Evolutionary conservation across 768 basidiomycete genomes (phyloP).

Genomic region (Daedaleopsis sinensis): DNA sequence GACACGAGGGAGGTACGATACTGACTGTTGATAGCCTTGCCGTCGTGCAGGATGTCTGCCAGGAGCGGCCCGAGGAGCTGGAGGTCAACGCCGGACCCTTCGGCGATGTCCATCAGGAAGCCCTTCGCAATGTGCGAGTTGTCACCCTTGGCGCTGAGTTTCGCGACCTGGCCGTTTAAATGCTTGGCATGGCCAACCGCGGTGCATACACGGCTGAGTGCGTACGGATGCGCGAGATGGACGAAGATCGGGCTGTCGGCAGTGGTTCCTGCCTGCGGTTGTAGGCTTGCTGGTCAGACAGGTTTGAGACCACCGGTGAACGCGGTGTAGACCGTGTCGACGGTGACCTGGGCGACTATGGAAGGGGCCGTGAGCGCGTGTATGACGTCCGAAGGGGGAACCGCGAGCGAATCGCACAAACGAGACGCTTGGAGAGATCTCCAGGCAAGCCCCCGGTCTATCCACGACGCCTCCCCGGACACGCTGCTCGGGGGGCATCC

Average conservation of each 20-base stretch:
- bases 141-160: constrained; percentile 59
- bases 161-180: constrained; percentile 56
- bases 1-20: not conserved
- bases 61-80: constrained; percentile 52
- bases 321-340: constrained; percentile 49
- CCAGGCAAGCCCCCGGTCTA: constrained; percentile 10
- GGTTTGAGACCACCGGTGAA: constrained; percentile 28
- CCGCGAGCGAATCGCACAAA: constrained; percentile 51
- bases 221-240: constrained; percentile 64
- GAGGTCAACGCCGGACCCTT: constrained; percentile 67
- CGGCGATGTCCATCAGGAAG: constrained; percentile 62
- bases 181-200: constrained; percentile 59
- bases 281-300: not conserved
- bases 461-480: too few species aligned
- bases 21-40: constrained; percentile 28
- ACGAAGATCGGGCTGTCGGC: constrained; percentile 48
- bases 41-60: constrained; percentile 38
- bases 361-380: constrained; percentile 53
- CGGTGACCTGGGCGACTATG: constrained; percentile 43
- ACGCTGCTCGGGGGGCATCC: too few species aligned
- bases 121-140: constrained; percentile 66
- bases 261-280: constrained; percentile 9
- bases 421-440: constrained; percentile 29
- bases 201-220: constrained; percentile 51
- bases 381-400: constrained; percentile 61